Conservation (phyloP, 257 asterid genomes). For the Echites panduratus region DNA sequence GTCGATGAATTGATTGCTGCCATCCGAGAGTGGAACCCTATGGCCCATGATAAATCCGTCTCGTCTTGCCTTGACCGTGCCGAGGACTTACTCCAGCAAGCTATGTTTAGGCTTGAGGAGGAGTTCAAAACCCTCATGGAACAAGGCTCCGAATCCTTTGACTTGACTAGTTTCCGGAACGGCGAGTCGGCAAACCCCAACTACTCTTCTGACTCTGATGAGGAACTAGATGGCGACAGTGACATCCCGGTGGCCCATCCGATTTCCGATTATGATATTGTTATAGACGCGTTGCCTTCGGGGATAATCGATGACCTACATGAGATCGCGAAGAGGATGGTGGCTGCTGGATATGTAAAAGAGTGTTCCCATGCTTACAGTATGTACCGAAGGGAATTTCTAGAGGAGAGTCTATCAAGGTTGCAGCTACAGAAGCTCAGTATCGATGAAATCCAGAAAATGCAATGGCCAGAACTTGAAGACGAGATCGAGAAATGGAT, state of each 20-base stretch:
- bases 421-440: constrained; percentile 79
- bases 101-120: constrained; percentile 82
- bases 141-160: constrained; percentile 63
- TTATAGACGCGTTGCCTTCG: constrained; percentile 79
- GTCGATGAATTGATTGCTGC: constrained; percentile 56
- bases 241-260: constrained; percentile 86
- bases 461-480: constrained; percentile 84
- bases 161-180: constrained; percentile 24
- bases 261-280: constrained; percentile 59
- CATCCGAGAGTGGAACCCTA: constrained; percentile 63
- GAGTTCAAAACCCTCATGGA: constrained; percentile 69
- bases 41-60: constrained; percentile 61
- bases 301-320: constrained; percentile 68
- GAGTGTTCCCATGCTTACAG: constrained; percentile 91
- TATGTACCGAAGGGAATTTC: constrained; percentile 68
- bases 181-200: constrained; percentile 34
- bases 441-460: constrained; percentile 78
- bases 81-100: constrained; percentile 81
- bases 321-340: constrained; percentile 88
- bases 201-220: constrained; percentile 52
- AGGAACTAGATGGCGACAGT: constrained; percentile 47
- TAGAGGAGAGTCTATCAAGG: constrained; percentile 92
- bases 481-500: constrained; percentile 95
- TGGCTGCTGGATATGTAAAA: constrained; percentile 79
- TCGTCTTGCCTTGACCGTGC: constrained; percentile 81